phyloP scores from a whole-genome alignment of 176 grass and related monocot species.

The Urochloa ruziziensis region DNA sequence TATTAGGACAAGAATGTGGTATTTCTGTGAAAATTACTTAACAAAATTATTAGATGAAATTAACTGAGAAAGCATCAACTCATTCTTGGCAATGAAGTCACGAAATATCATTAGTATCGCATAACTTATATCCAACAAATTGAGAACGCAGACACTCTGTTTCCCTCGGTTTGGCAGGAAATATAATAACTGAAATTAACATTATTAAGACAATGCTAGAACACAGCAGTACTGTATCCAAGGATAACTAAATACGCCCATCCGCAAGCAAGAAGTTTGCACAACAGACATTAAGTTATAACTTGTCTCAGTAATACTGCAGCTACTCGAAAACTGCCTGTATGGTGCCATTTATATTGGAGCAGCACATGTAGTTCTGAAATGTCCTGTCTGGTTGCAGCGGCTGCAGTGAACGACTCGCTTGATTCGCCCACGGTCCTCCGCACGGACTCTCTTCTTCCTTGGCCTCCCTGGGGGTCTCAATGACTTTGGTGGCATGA shows the following conservation, averaged over 20 bases:
- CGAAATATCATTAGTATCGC: background rate
- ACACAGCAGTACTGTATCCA: background rate
- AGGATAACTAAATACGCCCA: background rate
- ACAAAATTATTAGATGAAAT: background rate
- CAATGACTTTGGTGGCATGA: conserved; percentile 80
- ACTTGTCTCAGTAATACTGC: conserved; percentile 32
- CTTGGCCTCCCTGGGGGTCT: conserved; percentile 71
- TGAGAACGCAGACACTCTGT: background rate
- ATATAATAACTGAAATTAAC: background rate
- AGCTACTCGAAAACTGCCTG: background rate
- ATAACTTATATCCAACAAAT: background rate
- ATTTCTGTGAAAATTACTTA: background rate
- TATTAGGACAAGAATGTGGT: background rate
- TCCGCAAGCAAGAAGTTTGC: conserved; percentile 34
- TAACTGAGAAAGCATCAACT: background rate
- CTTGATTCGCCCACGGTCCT: conserved; percentile 75
- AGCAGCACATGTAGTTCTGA: conserved; percentile 82
- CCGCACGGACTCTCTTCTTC: conserved; percentile 73
- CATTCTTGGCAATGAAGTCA: background rate
- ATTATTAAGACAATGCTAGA: conserved; percentile 25
- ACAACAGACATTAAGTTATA: conserved; percentile 32
- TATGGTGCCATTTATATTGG: conserved; percentile 55
- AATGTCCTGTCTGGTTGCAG: conserved; percentile 97
- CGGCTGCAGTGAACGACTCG: conserved; percentile 91
- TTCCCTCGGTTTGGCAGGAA: background rate